Conservation (phyloP, 768 basidiomycete species). For the Tylopilus subfusipes region DNA sequence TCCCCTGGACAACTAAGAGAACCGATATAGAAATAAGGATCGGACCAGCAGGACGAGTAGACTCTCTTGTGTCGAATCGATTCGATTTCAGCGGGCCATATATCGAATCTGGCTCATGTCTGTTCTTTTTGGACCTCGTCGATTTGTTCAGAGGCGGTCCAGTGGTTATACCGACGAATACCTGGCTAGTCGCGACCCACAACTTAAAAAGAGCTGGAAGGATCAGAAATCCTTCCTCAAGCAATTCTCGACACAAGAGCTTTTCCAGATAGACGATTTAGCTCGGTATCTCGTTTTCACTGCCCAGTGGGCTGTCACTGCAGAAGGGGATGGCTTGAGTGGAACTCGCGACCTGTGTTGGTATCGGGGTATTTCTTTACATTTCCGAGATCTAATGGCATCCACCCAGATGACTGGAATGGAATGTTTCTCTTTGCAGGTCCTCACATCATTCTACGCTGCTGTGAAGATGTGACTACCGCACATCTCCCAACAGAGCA, state of each 20-base stretch:
- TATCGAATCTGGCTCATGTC: too few relatives aligned
- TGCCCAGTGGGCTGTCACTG: background rate
- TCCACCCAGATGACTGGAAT: background rate
- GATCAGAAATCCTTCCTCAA: background rate
- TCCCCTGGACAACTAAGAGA: too few relatives aligned
- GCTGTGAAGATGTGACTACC: slow-evolving; percentile 1
- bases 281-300: background rate
- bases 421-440: slow-evolving; percentile 11
- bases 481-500: background rate
- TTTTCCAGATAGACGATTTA: background rate
- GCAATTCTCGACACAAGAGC: slow-evolving; percentile 1
- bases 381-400: background rate
- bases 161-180: background rate
- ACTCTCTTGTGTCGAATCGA: slow-evolving; percentile 31
- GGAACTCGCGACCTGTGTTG: background rate
- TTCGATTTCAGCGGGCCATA: too few relatives aligned
- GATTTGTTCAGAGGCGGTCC: background rate
- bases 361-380: background rate
- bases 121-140: slow-evolving; percentile 8
- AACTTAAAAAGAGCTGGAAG: background rate
- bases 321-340: background rate
- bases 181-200: background rate
- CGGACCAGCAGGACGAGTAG: slow-evolving; percentile 26
- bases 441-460: slow-evolving; percentile 6
- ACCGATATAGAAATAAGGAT: slow-evolving; percentile 26